Evolutionary conservation across 2,329 filamentous ascomycete species (phyloP), one percentile per base, ranked within the genome.

Genomic region (Talaromyces pinophilus): DNA sequence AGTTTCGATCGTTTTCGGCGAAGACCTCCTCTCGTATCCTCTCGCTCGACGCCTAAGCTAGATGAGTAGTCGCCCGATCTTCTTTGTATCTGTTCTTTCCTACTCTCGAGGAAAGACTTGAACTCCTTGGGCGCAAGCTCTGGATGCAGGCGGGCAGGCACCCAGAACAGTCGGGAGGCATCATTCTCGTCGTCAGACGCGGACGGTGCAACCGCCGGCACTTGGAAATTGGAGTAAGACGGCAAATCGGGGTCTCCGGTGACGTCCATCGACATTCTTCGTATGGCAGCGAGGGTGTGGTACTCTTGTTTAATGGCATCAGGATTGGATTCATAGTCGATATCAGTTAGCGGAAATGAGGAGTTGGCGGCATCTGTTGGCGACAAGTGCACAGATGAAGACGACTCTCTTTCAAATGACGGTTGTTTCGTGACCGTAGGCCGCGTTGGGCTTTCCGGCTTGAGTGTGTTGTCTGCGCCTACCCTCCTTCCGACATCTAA

Each of bases 61-160:
- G 90, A 85, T 5, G 84, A 84, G 69, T 84, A 89, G 71, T 89
- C 92, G 28, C 90, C 90, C 0, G 93, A 96, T 72, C 92, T 87
- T 70, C 93, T 86, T 76, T 92, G 90, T 72, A 98, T 96, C 42
- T 92, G 90, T 71, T 97, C 91, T 13, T 97, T 92, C 74, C 93
- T 89, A 69, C 93, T 96, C 74, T 99, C 94, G 1, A 99, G 86
- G 71, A 98, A 99, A 0, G 90, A 94, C 79, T 96, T 97, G 83
- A 98, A 99, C 72, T 97, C 95, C 74, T 91, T 93, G 0, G 95
- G 95, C 2, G 95, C 95, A 59, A 99, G 83, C 78, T 99, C 95
- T 0, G 95, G 95, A 73, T 99, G 95, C 33, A 99, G 86, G 67
- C 93, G 88, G 28, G 95, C 95, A 5, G 95, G 95, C 5, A 99